Base-by-base conservation (phyloP, 768 basidiomycete genomes). In the Pilatotrama ljubarskyi region DNA sequence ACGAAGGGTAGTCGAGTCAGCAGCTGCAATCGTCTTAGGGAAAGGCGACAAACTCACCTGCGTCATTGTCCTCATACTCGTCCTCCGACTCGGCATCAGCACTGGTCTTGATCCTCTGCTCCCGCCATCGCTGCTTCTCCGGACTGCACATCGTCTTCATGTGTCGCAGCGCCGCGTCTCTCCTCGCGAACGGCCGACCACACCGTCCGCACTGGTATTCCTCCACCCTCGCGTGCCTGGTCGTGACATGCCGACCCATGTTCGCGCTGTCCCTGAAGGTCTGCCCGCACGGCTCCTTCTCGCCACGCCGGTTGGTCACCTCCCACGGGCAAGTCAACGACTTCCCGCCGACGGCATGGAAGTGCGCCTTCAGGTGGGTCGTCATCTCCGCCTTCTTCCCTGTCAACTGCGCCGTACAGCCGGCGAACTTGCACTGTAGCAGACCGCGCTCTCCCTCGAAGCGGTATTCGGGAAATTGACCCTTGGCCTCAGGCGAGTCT, bases 251-350 rank as follows among this genome's bases (percentile, higher is more conserved):
- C 29, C 61, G 43, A 20, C 61, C 61, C 46, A 62, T 58, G 46
- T 62, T 62, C 61, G 61, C 61, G 61, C 55, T 58, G 56, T 62
- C 61, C 46, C 44, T 47, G 61, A 62, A 62, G 32, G 55, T 29
- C 55, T 53, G 51, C n/a, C 51, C 56, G 47, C 61, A 62, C 26
- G 35, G 43, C 46, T 15, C 55, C 10, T 24, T 15, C 50, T n/a
- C 18, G 24, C 55, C 61, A 20, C 24, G 24, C 32, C 36, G 41
- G 46, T 47, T 9, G 37, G 47, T 51, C 37, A 37, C 32, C 17
- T 43, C 17, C 61, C 61, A 62, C 2, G 61, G 61, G 35, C 61
- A 62, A 10, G 11, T 10, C 6, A 62, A 51, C 38, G 51, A 50
- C 37, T 52, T 51, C 8, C 52, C 61, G n/a, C 29, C 20, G 1